Conservation (phyloP, 345 rosid genomes). For the Xanthoceras sorbifolium region DNA sequence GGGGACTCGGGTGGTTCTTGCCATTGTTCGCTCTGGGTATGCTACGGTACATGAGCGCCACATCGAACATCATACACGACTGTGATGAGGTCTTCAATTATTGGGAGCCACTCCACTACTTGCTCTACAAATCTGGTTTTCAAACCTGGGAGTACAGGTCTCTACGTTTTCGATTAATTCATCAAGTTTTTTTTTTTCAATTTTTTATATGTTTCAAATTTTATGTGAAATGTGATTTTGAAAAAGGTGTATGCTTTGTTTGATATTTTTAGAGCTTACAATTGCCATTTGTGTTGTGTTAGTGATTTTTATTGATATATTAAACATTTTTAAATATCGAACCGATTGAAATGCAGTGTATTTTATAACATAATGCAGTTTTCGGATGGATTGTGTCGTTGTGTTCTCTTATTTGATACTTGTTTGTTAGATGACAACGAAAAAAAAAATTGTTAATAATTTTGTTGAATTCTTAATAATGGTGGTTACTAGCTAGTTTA, state of each 20-base stretch:
- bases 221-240: not conserved
- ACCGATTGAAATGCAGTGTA: not conserved
- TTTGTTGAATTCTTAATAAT: not conserved
- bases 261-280: not conserved
- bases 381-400: not conserved
- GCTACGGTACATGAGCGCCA: slow-evolving; percentile 94
- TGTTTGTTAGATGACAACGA: not conserved
- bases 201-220: not conserved
- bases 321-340: not conserved
- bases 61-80: slow-evolving; percentile 95
- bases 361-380: not conserved
- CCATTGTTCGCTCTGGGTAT: slow-evolving; percentile 71
- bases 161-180: not conserved
- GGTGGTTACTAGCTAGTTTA: not conserved
- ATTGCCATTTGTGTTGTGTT: not conserved
- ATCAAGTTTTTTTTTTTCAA: not conserved
- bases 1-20: slow-evolving; percentile 70
- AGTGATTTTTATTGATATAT: not conserved
- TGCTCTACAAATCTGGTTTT: slow-evolving; percentile 88
- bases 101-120: slow-evolving; percentile 98
- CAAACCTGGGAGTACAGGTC: slow-evolving; percentile 99
- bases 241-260: not conserved
- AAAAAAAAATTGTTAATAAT: not conserved
- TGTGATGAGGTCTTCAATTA: slow-evolving; percentile 98
- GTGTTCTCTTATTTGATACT: not conserved